Percentiles rank a stretch among this genome's conserved stretches.
Evolutionary conservation across 2,329 filamentous ascomycete genomes (phyloP).

Genomic region (Cercospora zeina): DNA sequence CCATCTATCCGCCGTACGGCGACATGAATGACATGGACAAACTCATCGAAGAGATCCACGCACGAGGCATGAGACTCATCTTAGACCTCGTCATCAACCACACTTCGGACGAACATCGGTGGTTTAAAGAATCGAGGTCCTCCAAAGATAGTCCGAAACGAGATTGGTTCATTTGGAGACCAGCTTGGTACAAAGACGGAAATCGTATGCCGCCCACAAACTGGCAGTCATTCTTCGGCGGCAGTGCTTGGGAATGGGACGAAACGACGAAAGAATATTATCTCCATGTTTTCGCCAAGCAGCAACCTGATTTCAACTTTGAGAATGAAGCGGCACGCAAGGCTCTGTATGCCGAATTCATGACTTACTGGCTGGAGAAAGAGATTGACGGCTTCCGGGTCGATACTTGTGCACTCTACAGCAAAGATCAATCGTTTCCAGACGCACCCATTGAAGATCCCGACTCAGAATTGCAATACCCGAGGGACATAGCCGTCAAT

Average conservation of each 20-base stretch:
- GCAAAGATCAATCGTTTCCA: slow-evolving; percentile 46
- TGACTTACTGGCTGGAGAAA: slow-evolving; percentile 50
- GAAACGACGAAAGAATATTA: slow-evolving; percentile 51
- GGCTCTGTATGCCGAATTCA: slow-evolving; percentile 49
- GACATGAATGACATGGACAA: slow-evolving; percentile 50
- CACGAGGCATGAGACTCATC: slow-evolving; percentile 51
- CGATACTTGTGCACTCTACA: slow-evolving; percentile 52
- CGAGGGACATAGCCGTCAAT: slow-evolving; percentile 24
- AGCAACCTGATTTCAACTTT: slow-evolving; percentile 53
- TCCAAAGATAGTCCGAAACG: slow-evolving; percentile 55
- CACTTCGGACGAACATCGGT: slow-evolving; percentile 51
- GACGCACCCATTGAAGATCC: slow-evolving; percentile 47
- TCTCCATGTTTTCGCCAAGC: slow-evolving; percentile 48
- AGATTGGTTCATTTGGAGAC: slow-evolving; percentile 69
- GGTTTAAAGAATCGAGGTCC: slow-evolving; percentile 58
- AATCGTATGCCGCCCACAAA: slow-evolving; percentile 60
- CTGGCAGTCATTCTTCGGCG: slow-evolving; percentile 44
- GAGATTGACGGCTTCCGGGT: slow-evolving; percentile 49
- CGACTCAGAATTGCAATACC: slow-evolving; percentile 24
- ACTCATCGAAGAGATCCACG: slow-evolving; percentile 46
- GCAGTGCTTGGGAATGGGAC: slow-evolving; percentile 49
- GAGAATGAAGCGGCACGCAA: slow-evolving; percentile 46
- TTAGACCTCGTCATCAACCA: slow-evolving; percentile 46
- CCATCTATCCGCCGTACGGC: slow-evolving; percentile 50
- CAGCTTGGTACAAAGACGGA: slow-evolving; percentile 56